A percentile compares a stretch with the other conserved stretches of the same genome.
Conservation (phyloP, 2,329 filamentous ascomycete genomes). For the Colletotrichum aenigma region DNA sequence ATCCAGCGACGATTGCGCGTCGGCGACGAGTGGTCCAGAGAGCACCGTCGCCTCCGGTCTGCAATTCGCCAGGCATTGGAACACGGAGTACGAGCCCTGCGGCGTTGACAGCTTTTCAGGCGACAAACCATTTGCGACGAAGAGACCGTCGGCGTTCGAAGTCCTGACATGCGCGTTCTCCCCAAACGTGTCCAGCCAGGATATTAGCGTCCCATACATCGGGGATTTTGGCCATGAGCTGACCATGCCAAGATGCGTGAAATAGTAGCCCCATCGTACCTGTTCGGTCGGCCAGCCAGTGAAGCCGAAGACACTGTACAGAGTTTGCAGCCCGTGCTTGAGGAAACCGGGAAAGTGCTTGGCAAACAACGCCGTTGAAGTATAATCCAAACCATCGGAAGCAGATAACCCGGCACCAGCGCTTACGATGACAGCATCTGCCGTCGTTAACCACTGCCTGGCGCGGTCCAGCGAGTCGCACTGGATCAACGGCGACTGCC, state of each 20-base stretch:
- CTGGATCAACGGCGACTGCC: background rate
- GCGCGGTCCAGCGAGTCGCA: conserved; percentile 7
- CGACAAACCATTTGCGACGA: conserved; percentile 29
- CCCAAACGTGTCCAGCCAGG: conserved; percentile 11
- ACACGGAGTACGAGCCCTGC: conserved; percentile 31
- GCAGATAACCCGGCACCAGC: conserved; percentile 38
- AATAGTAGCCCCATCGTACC: conserved; percentile 36
- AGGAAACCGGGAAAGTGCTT: conserved; percentile 32
- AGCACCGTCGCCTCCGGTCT: conserved; percentile 29
- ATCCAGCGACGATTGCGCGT: conserved; percentile 25
- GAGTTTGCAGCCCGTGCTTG: conserved; percentile 27
- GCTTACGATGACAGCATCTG: conserved; percentile 30
- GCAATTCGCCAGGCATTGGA: conserved; percentile 34
- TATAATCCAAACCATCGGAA: conserved; percentile 36
- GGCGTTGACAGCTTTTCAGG: conserved; percentile 30
- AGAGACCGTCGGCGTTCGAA: conserved; percentile 36
- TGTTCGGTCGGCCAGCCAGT: conserved; percentile 28
- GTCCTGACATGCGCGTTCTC: conserved; percentile 28
- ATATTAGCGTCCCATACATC: conserved; percentile 21
- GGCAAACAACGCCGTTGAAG: conserved; percentile 31
- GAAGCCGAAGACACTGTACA: conserved; percentile 38
- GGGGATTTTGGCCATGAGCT: conserved; percentile 28
- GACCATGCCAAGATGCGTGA: conserved; percentile 32
- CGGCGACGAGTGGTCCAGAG: conserved; percentile 24
- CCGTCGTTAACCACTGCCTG: conserved; percentile 27